A percentile compares a stretch with the other conserved stretches of the same genome.
These are phyloP conservation scores for Sordaria brevicollis DNA, from an alignment of 495 filamentous ascomycete species.

Conservation along the genomic window DNA sequence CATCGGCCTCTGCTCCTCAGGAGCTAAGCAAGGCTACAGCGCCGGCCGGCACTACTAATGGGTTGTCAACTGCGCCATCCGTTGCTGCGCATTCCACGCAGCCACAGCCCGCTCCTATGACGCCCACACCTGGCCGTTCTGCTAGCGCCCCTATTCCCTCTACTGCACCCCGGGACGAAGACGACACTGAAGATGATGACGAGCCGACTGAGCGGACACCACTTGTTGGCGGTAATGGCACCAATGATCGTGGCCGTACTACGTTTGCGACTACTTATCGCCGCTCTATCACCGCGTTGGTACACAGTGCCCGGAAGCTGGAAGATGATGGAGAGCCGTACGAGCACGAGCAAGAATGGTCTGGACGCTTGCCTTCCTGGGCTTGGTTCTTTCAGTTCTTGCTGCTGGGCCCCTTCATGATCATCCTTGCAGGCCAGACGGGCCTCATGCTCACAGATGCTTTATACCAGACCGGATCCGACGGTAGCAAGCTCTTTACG, in stretches of 20 bases:
- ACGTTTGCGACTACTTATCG: constrained; percentile 64
- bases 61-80: background rate
- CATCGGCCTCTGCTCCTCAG: background rate
- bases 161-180: constrained; percentile 14
- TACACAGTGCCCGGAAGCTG: constrained; percentile 20
- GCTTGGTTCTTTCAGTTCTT: constrained; percentile 83
- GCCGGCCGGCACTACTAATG: background rate
- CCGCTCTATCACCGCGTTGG: constrained; percentile 33
- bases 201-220: constrained; percentile 71
- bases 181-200: constrained; percentile 38
- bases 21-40: background rate
- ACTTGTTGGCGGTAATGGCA: constrained; percentile 42
- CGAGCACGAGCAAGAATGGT: constrained; percentile 80
- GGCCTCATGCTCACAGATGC: constrained; percentile 63
- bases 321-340: constrained; percentile 39
- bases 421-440: constrained; percentile 65
- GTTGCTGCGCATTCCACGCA: background rate
- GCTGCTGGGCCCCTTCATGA: constrained; percentile 60
- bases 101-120: background rate
- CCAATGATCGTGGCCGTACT: constrained; percentile 40
- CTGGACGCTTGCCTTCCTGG: constrained; percentile 64
- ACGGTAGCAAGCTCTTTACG: constrained; percentile 55
- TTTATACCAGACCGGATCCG: constrained; percentile 68
- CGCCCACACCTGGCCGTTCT: background rate
- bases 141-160: background rate